Conservation (phyloP, 2,329 filamentous ascomycete species). For the Apiospora koreana region DNA sequence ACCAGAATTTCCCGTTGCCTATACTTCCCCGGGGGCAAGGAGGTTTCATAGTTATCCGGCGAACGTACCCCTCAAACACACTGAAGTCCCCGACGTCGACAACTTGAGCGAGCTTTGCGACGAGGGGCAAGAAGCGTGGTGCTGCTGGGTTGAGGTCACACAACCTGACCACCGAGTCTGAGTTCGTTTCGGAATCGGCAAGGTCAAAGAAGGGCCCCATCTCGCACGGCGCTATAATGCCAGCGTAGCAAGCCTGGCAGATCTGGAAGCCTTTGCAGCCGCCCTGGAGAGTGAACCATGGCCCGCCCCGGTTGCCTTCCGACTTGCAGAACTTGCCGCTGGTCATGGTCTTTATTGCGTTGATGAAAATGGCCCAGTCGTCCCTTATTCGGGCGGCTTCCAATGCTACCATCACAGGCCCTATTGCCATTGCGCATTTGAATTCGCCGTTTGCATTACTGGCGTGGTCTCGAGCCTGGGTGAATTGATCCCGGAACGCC, state of each 20-base stretch:
- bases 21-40: neutral
- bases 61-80: neutral
- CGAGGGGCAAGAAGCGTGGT: neutral
- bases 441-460: neutral
- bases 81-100: conserved; percentile 13
- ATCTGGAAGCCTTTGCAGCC: neutral
- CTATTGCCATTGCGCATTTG: neutral
- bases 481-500: neutral
- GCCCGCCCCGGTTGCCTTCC: neutral
- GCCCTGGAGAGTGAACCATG: conserved; percentile 8
- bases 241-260: conserved; percentile 11
- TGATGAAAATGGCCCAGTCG: conserved; percentile 7
- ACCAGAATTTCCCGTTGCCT: neutral
- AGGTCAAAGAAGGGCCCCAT: conserved; percentile 9
- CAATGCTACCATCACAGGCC: conserved; percentile 5
- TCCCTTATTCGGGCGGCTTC: neutral
- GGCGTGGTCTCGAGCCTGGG: neutral
- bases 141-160: conserved; percentile 4
- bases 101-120: conserved; percentile 10
- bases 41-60: neutral
- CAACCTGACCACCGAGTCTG: neutral
- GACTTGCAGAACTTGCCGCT: neutral
- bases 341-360: neutral
- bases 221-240: conserved; percentile 8
- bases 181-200: neutral